These are phyloP conservation scores for Saccharomyces hybrid DNA, from an alignment of 1,139 yeast genomes.

Conservation along the genomic window DNA sequence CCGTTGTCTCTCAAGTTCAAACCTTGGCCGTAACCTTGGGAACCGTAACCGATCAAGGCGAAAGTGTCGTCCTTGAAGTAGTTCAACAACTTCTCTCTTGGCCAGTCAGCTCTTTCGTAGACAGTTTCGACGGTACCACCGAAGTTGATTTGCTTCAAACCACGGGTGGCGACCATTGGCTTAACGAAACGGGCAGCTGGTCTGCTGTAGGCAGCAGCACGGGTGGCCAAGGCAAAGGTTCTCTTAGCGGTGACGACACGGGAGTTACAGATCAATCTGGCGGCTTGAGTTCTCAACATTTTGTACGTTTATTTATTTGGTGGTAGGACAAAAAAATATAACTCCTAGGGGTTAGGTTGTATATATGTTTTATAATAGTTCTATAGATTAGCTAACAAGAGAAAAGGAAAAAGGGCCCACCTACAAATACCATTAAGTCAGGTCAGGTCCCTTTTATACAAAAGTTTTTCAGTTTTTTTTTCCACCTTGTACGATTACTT, in stretches of 20 bases:
- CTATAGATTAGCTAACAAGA: not conserved
- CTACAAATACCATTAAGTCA: not conserved
- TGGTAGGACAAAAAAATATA: slow-evolving; percentile 3
- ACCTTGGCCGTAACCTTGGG: slow-evolving; percentile 99
- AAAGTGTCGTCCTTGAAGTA: slow-evolving; percentile 97
- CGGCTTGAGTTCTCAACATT: slow-evolving; percentile 32
- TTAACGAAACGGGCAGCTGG: slow-evolving; percentile 33
- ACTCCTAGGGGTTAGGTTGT: not conserved
- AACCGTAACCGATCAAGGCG: slow-evolving; percentile 97
- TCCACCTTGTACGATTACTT: not conserved
- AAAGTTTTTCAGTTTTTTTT: not conserved
- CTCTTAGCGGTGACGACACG: slow-evolving; percentile 48
- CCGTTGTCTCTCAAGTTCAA: slow-evolving; percentile 98
- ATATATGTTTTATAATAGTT: not conserved
- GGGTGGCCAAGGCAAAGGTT: slow-evolving; percentile 44
- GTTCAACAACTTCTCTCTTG: slow-evolving; percentile 88
- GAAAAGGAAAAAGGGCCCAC: not conserved
- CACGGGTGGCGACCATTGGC: slow-evolving; percentile 50
- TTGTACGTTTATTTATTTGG: not conserved
- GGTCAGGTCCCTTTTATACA: not conserved
- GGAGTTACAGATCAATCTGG: slow-evolving; percentile 33
- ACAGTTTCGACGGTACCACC: slow-evolving; percentile 94
- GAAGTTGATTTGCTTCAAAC: slow-evolving; percentile 92
- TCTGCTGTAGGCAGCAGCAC: slow-evolving; percentile 42
- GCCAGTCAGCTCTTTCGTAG: slow-evolving; percentile 99